phyloP scores from a whole-genome alignment of 768 basidiomycete species.

The Collybia sordida region DNA sequence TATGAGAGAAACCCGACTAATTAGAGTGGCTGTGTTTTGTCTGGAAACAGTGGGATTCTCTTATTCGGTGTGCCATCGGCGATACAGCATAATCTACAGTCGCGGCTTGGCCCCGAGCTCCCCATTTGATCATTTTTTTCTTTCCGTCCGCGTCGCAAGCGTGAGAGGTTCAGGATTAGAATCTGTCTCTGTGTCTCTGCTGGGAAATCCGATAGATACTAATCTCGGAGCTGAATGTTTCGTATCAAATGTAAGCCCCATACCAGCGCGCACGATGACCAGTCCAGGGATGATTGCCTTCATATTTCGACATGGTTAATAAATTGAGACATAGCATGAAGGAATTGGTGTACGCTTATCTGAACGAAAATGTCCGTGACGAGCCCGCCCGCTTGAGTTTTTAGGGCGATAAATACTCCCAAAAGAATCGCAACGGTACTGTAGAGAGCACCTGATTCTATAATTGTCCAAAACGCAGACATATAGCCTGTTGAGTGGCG shows the following conservation, averaged over 20 bases:
- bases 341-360: neutral
- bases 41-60: no score
- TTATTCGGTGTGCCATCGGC: no score
- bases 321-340: neutral
- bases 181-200: no score
- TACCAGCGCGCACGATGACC: conserved; percentile 6
- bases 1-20: no score
- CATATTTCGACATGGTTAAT: neutral
- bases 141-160: neutral
- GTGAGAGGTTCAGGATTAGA: neutral
- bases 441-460: conserved; percentile 8
- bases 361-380: conserved; percentile 4
- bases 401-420: neutral
- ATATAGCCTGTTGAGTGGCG: neutral
- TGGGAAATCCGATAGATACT: neutral
- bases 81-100: no score
- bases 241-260: conserved; percentile 3
- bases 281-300: conserved; percentile 7
- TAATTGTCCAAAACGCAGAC: conserved; percentile 1
- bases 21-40: no score
- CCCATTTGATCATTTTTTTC: neutral
- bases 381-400: conserved; percentile 1
- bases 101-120: neutral
- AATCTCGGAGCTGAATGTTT: neutral
- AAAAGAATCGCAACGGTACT: conserved; percentile 2